Evolutionary conservation across 2,329 filamentous ascomycete species (phyloP), one percentile per base, ranked within the genome.

Genomic region (Claviceps paspali): DNA sequence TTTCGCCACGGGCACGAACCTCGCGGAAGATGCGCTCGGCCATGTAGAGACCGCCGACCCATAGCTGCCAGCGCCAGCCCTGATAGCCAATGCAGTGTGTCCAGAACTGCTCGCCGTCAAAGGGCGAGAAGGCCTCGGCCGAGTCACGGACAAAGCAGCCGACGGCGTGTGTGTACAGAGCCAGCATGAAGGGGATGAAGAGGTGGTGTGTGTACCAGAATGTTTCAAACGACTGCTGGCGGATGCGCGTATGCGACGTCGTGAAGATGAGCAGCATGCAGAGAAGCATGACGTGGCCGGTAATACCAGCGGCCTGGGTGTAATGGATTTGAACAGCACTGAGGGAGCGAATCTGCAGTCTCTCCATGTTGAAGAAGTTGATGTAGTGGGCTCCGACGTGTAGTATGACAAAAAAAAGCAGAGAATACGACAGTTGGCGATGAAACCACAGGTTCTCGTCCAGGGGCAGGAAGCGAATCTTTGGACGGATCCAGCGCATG

Each of bases 191-290:
- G 2, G 91, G 88, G 42, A 98, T 82, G 52, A 96, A 96, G n/a
- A 98, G 73, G 52, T 98, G 91, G 60, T 98, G 91, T 1, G 86
- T 94, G 62, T 98, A 98, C 91, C 91, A 98, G 57, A 98, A 98
- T 0, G 88, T 92, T 63, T 98, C 91, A 54, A 87, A 98, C 0
- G 85, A 93, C 56, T 98, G 91, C 56, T 96, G 88, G 38, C 91
- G 82, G 46, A 98, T 96, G 47, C 84, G 82, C 50, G 81, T 73
- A 54, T 98, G 91, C 3, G 91, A 82, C 0, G 87, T 95, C 1
- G 91, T 98, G 63, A 93, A 98, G 70, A 98, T 98, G 44, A 98
- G 64, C 44, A 98, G 65, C 91, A 98, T 98, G 70, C 87, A 96
- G n/a, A 98, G 68, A 19, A 96, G 73, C 91, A 98, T 98, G 44